phyloP scores from a whole-genome alignment of 2,329 filamentous ascomycete genomes.

The Cercospora sojina region DNA sequence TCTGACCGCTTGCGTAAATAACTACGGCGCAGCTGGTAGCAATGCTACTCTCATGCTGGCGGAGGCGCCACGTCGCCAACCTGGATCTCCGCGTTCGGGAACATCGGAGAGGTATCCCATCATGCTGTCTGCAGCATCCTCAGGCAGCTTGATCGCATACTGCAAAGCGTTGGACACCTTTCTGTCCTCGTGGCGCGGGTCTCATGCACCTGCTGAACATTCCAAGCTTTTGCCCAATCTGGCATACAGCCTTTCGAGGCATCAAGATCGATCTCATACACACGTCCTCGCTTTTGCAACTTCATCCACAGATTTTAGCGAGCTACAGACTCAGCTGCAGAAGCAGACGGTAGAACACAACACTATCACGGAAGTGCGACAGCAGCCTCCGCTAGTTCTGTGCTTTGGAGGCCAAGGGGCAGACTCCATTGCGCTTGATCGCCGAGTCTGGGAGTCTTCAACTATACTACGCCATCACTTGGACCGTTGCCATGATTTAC shows the following conservation, averaged over 20 bases:
- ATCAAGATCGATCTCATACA: neutral
- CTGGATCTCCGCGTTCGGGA: neutral
- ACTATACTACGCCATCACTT: conserved; percentile 12
- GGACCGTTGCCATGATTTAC: conserved; percentile 14
- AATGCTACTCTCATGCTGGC: conserved; percentile 30
- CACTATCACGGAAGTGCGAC: neutral
- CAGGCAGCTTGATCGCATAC: neutral
- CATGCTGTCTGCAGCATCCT: neutral
- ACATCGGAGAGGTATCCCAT: neutral
- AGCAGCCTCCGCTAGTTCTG: conserved; percentile 8
- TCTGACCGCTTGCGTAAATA: conserved; percentile 35
- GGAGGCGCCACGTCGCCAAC: neutral
- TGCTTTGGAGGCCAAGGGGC: conserved; percentile 23
- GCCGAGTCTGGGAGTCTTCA: conserved; percentile 1
- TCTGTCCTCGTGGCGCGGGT: neutral
- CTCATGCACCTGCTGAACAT: neutral
- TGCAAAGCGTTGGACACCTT: neutral
- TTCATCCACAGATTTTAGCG: neutral
- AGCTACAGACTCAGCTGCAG: conserved; percentile 1
- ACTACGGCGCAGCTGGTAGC: conserved; percentile 42
- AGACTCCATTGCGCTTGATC: conserved; percentile 11
- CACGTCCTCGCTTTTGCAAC: neutral
- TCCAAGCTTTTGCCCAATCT: neutral
- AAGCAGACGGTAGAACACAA: neutral
- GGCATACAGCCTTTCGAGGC: conserved; percentile 5